Evolutionary conservation across 768 basidiomycete species (phyloP).

Genomic region (Cystofilobasidium bisporidii): DNA sequence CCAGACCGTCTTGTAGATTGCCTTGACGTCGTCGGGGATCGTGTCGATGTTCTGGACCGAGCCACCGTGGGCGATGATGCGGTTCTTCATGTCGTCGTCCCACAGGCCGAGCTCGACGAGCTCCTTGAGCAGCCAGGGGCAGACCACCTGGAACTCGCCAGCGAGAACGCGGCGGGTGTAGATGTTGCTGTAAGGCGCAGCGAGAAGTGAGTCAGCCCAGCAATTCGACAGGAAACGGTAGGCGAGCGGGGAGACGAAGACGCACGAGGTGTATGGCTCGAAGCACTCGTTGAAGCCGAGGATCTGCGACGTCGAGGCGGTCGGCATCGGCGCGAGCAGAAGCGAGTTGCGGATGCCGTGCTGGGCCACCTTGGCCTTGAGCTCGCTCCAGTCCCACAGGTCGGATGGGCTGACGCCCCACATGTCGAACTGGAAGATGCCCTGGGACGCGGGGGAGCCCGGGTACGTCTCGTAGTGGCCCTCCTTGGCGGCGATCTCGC

Average conservation of each 20-base stretch:
- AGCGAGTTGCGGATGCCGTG: conserved; percentile 83
- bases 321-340: conserved; percentile 94
- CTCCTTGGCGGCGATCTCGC: conserved; percentile 66
- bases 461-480: conserved; percentile 82
- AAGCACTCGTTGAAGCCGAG: conserved; percentile 98
- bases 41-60: conserved; percentile 38
- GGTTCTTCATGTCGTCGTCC: conserved; percentile 99
- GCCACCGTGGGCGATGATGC: conserved; percentile 92
- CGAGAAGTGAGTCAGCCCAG: conserved; percentile 27
- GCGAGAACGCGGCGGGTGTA: conserved; percentile 98
- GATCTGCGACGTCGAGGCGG: conserved; percentile 96
- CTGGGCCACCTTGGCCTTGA: conserved; percentile 76
- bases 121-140: conserved; percentile 97
- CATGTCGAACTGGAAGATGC: conserved; percentile 84
- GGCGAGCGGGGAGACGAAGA: neutral
- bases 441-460: conserved; percentile 81
- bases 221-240: neutral
- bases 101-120: conserved; percentile 90
- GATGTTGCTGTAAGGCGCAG: conserved; percentile 84
- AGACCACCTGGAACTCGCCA: conserved; percentile 98
- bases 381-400: conserved; percentile 84
- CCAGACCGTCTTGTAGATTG: conserved; percentile 99
- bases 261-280: conserved; percentile 89
- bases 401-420: conserved; percentile 84
- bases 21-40: conserved; percentile 37